Evolutionary conservation across 805 yeast species (phyloP).

Genomic region (Candida anglica): DNA sequence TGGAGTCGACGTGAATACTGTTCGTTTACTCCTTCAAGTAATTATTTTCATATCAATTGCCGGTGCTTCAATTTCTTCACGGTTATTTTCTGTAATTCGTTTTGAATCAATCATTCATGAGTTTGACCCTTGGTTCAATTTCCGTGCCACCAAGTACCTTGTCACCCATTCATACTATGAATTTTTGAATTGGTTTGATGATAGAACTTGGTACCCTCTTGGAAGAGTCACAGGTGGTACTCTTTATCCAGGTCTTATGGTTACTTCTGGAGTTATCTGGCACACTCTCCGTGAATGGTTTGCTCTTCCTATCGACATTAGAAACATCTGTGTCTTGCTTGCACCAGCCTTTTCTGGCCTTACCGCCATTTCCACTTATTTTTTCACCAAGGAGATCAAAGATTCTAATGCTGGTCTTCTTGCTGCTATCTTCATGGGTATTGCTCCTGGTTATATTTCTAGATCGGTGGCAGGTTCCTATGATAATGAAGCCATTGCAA

Average conservation of each 20-base stretch:
- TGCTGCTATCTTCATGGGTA: constrained; percentile 92
- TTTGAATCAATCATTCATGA: constrained; percentile 97
- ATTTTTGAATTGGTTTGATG: constrained; percentile 97
- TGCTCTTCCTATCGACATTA: constrained; percentile 85
- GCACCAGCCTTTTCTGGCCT: constrained; percentile 96
- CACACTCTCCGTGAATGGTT: constrained; percentile 55
- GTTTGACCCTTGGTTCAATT: constrained; percentile 96
- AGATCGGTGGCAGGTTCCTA: constrained; percentile 98
- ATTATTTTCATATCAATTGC: constrained; percentile 73
- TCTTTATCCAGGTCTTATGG: constrained; percentile 96
- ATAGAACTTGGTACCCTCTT: constrained; percentile 97
- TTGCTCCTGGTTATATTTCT: constrained; percentile 97
- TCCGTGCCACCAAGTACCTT: constrained; percentile 90
- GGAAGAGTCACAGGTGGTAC: constrained; percentile 99
- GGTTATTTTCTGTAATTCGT: constrained; percentile 93
- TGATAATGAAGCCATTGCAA: constrained; percentile 98
- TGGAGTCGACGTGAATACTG: constrained; percentile 32
- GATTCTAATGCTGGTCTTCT: constrained; percentile 84
- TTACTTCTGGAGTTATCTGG: constrained; percentile 90
- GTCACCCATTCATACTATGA: constrained; percentile 82
- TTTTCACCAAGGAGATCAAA: constrained; percentile 86
- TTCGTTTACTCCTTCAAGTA: constrained; percentile 51
- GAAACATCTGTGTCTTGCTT: constrained; percentile 91
- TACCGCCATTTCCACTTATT: constrained; percentile 86
- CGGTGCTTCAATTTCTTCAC: constrained; percentile 87